These are phyloP conservation scores for Ilex asprella DNA, from an alignment of 257 asterid genomes.

Conservation along the genomic window DNA sequence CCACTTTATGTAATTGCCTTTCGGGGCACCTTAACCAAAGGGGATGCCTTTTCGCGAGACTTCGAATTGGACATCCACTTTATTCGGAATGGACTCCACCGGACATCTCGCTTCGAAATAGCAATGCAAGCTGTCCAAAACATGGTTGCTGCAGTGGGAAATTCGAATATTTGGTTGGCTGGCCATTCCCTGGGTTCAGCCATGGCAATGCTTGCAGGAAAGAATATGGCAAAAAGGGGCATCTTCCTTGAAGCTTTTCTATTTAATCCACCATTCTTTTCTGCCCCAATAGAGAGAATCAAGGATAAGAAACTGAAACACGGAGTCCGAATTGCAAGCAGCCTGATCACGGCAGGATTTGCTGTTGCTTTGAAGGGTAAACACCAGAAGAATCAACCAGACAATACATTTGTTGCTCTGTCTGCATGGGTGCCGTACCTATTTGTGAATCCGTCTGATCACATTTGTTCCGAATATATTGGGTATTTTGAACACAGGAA, in stretches of 20 bases:
- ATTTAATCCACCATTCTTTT: slow-evolving; percentile 80
- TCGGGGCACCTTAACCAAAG: slow-evolving; percentile 82
- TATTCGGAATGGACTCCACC: slow-evolving; percentile 65
- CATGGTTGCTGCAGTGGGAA: slow-evolving; percentile 60
- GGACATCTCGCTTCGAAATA: slow-evolving; percentile 62
- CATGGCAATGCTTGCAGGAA: slow-evolving; percentile 78
- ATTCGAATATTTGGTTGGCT: slow-evolving; percentile 58
- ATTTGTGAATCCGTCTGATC: slow-evolving; percentile 66
- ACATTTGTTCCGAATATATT: slow-evolving; percentile 67
- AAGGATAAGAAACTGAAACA: slow-evolving; percentile 60
- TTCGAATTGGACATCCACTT: slow-evolving; percentile 58
- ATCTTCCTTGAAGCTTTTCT: slow-evolving; percentile 54
- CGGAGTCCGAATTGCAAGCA: slow-evolving; percentile 71
- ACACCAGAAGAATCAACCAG: slow-evolving; percentile 28
- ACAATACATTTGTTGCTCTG: slow-evolving; percentile 37
- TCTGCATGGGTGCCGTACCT: slow-evolving; percentile 63
- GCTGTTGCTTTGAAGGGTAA: slow-evolving; percentile 65
- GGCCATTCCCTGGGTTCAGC: slow-evolving; percentile 95
- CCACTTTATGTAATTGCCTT: slow-evolving; percentile 65
- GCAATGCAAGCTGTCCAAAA: slow-evolving; percentile 68
- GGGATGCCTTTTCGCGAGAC: slow-evolving; percentile 65
- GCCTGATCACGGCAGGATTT: slow-evolving; percentile 79
- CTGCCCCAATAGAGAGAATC: slow-evolving; percentile 81
- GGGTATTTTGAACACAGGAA: slow-evolving; percentile 84
- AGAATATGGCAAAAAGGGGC: slow-evolving; percentile 61